Base-by-base conservation (phyloP, 1,284 basidiomycete species). In the Trichosporon sp. region DNA sequence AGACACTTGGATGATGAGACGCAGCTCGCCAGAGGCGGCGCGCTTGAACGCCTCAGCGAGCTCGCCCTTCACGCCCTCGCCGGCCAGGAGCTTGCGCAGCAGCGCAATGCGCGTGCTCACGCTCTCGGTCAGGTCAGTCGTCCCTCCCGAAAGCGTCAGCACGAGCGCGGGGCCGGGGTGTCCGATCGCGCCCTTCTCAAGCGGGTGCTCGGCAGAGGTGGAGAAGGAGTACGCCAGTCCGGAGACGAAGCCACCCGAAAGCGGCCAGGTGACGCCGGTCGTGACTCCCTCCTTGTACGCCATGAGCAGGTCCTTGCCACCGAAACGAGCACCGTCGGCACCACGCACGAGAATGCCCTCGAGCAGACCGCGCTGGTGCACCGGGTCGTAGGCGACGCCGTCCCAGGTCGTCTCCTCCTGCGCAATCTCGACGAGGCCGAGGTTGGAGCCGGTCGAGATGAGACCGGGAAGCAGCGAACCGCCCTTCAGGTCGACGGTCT, bases 311-410 rank as follows among this genome's bases (percentile, higher is more conserved):
- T 93, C 89, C 63, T 92, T 88, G 31, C 89, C 88, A 4, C 86
- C 86, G 76, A 91, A 93, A 68, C 88, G 87, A 14, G 93, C 85
- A 0, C 92, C 92, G 78, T 95, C 93, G 4, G 88, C 87, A 0
- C 90, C 92, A 40, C 87, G 86, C 32, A 91, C 88, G 51, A 91
- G 79, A 0, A 86, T 77, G 31, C 87, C 88, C 26, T 89, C 86
- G 14, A 87, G 71, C 11, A 92, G 74, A 19, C 82, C 78, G 19
- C 82, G 78, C 61, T 75, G 85, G 12, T 78, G 74, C 51, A 72
- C 48, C 1, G 69, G 35, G 68, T 69, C 71, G 31, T 67, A 68
- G 2, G 2, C 67, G 6, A 19, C 11, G 31, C 92, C 92, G 78
- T 93, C 92, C 43, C 85, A 86, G 0, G 92, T 93, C 1, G 87